Conservation (phyloP, 768 basidiomycete genomes). For the Boletus coccyginus region DNA sequence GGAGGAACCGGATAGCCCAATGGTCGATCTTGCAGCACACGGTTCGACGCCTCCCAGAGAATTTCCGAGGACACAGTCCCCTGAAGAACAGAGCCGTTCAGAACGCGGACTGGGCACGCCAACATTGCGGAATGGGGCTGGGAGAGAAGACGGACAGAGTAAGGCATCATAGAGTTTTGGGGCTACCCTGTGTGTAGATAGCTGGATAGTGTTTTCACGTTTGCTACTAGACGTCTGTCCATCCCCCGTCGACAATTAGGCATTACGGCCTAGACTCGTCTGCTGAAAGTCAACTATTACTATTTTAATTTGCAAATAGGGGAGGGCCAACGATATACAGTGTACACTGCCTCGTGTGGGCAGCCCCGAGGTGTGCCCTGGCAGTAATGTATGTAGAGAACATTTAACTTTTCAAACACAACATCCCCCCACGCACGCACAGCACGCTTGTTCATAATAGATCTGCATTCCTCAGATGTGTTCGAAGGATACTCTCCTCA, state of each 20-base stretch:
- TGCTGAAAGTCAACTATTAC: neutral
- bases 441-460: slow-evolving; percentile 46
- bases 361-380: neutral
- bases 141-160: slow-evolving; percentile 24
- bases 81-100: slow-evolving; percentile 50
- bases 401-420: slow-evolving; percentile 3
- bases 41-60: slow-evolving; percentile 9
- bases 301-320: too few relatives aligned
- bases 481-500: slow-evolving; percentile 69
- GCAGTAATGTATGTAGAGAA: neutral
- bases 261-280: neutral
- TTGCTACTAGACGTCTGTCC: slow-evolving; percentile 1
- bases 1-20: slow-evolving; percentile 40
- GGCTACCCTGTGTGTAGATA: neutral
- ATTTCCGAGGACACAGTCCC: slow-evolving; percentile 23
- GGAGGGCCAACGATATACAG: neutral
- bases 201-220: neutral
- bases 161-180: neutral
- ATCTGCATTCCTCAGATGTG: slow-evolving; percentile 68
- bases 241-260: neutral
- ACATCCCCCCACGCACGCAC: neutral
- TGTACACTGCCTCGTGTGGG: neutral
- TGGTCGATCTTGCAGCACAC: slow-evolving; percentile 42
- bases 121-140: slow-evolving; percentile 49
- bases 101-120: slow-evolving; percentile 69